phyloP scores from a whole-genome alignment of 2,329 filamentous ascomycete species.

The Penicillium sp. region DNA sequence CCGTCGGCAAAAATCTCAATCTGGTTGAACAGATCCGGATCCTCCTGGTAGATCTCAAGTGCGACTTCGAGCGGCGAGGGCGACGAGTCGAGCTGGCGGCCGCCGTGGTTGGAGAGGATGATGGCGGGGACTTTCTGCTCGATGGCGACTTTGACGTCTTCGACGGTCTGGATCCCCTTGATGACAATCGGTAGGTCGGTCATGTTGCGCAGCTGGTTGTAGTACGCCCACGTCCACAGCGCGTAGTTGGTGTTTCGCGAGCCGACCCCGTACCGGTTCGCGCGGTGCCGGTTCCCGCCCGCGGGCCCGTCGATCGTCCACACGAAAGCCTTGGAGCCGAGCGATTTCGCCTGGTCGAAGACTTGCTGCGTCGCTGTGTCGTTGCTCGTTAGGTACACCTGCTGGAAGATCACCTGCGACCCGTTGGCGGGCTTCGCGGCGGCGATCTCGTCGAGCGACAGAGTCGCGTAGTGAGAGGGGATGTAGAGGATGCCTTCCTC shows the following conservation, averaged over 20 bases:
- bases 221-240: constrained; percentile 15
- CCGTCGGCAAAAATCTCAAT: constrained; percentile 59
- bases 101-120: constrained; percentile 30
- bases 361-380: constrained; percentile 16
- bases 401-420: constrained; percentile 17
- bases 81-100: constrained; percentile 47
- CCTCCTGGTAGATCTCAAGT: constrained; percentile 55
- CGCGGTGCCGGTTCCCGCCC: constrained; percentile 71
- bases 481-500: constrained; percentile 18
- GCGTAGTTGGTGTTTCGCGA: constrained; percentile 9
- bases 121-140: constrained; percentile 48
- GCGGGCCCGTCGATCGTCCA: constrained; percentile 89
- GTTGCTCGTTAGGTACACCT: constrained; percentile 17
- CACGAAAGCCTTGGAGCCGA: constrained; percentile 79
- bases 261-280: constrained; percentile 13
- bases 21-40: constrained; percentile 52
- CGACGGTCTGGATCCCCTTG: constrained; percentile 25
- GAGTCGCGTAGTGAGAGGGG: constrained; percentile 12
- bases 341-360: constrained; percentile 61
- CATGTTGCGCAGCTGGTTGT: constrained; percentile 13
- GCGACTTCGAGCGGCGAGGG: constrained; percentile 54
- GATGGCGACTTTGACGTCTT: constrained; percentile 24
- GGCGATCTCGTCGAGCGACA: constrained; percentile 18
- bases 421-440: constrained; percentile 15
- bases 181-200: constrained; percentile 20